Evolutionary conservation across 306 rosid genomes (phyloP).

Genomic region (Pterocarpus santalinus): DNA sequence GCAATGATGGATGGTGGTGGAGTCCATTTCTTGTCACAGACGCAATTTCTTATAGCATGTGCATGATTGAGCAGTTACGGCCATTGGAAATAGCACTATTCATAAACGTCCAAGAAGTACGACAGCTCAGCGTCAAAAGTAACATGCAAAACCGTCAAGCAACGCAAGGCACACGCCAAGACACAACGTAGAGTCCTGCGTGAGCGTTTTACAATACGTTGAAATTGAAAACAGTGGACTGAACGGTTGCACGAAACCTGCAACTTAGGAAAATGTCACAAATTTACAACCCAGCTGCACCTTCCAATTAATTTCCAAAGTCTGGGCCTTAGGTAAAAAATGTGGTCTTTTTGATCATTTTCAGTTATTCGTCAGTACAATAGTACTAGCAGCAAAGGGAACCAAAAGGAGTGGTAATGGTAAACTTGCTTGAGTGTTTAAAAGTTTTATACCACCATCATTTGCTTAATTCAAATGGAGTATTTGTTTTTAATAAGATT

Average conservation of each 20-base stretch:
- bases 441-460: background rate
- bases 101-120: conserved; percentile 22
- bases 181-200: conserved; percentile 3
- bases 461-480: no score
- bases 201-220: conserved; percentile 38
- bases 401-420: conserved; percentile 9
- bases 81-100: background rate
- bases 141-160: conserved; percentile 22
- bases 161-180: conserved; percentile 19
- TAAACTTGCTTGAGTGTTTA: conserved; percentile 16
- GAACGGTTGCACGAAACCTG: conserved; percentile 7
- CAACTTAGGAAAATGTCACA: conserved; percentile 21
- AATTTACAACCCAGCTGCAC: background rate
- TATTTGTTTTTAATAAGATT: no score
- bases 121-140: conserved; percentile 35
- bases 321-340: conserved; percentile 1
- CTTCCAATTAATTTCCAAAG: background rate
- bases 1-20: no score
- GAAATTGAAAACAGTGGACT: conserved; percentile 32
- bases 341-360: conserved; percentile 35
- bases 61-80: background rate
- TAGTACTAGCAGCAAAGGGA: background rate
- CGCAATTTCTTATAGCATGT: no score
- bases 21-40: no score
- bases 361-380: background rate